phyloP scores from a whole-genome alignment of 345 rosid species.

The Ceriops zippeliana region DNA sequence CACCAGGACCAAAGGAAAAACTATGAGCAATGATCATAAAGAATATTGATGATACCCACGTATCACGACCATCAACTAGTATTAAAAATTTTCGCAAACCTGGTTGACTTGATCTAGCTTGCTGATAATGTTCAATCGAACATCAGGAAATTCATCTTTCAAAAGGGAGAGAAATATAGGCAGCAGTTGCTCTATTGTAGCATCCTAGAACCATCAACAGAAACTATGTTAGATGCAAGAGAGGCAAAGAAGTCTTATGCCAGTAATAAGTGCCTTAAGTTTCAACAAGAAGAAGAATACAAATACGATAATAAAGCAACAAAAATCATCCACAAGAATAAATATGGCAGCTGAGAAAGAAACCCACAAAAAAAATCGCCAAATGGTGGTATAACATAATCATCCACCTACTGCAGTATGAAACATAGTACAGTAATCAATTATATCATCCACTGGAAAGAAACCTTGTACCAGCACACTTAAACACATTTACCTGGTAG shows the following conservation, averaged over 20 bases:
- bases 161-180: constrained; percentile 90
- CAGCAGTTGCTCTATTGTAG: constrained; percentile 93
- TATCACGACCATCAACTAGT: not conserved
- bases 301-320: not conserved
- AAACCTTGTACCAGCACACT: not conserved
- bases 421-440: not conserved
- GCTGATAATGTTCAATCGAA: constrained; percentile 89
- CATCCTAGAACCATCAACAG: constrained; percentile 52
- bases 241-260: not conserved
- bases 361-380: not conserved
- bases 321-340: not conserved
- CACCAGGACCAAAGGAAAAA: not conserved
- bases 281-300: not conserved
- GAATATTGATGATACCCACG: not conserved
- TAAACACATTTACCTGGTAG: no score
- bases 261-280: constrained; percentile 4
- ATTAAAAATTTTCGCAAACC: constrained; percentile 39
- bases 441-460: constrained; percentile 1
- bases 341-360: not conserved
- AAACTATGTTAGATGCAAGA: constrained; percentile 2
- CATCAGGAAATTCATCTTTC: constrained; percentile 96
- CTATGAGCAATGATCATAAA: not conserved
- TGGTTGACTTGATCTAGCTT: constrained; percentile 97
- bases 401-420: not conserved
- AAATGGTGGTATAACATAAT: not conserved